Percentiles rank a stretch among this genome's conserved stretches.
Evolutionary conservation across 139 green algal genomes (phyloP).

Genomic region (Dunaliella primolecta): DNA sequence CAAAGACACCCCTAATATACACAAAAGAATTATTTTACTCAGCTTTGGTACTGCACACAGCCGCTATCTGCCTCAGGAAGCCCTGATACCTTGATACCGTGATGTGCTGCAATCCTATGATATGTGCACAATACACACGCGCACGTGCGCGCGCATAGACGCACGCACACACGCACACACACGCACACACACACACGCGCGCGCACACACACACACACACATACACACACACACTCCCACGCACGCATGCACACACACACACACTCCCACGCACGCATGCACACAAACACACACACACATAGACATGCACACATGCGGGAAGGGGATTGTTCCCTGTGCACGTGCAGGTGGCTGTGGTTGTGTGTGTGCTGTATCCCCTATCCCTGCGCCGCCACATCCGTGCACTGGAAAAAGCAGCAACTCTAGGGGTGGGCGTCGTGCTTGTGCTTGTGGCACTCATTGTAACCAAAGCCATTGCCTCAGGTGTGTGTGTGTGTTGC

Average conservation of each 20-base stretch:
- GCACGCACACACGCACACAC: neutral
- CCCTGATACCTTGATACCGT: too few species aligned
- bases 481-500: neutral
- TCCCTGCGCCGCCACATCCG: conserved; percentile 68
- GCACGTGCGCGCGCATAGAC: neutral
- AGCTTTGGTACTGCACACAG: too few species aligned
- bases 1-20: too few species aligned
- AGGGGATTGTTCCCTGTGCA: neutral
- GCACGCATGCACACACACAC: too few species aligned
- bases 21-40: too few species aligned
- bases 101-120: too few species aligned
- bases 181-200: neutral
- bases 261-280: neutral
- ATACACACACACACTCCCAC: neutral
- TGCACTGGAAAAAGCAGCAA: conserved; percentile 68
- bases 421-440: conserved; percentile 61
- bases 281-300: neutral
- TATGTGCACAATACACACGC: neutral
- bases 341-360: conserved; percentile 24
- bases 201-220: too few species aligned
- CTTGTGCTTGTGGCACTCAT: conserved; percentile 51
- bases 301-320: neutral
- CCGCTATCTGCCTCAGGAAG: too few species aligned
- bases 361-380: conserved; percentile 61
- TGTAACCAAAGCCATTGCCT: conserved; percentile 11